Base-by-base conservation (phyloP, 2,329 filamentous ascomycete genomes). In the Cordyceps cateniannulata region DNA sequence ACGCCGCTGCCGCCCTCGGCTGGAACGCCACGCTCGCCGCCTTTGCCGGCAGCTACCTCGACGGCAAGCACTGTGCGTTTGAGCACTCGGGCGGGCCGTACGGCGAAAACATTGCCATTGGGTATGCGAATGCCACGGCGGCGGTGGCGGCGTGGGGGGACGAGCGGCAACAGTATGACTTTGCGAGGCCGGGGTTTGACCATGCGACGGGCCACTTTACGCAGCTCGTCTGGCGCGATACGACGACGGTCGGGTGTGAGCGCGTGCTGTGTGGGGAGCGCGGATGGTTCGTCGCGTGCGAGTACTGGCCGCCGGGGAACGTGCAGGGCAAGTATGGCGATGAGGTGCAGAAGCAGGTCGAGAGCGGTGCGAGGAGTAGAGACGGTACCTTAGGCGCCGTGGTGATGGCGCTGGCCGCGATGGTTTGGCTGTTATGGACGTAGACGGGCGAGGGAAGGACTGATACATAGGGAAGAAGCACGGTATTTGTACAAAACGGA, bases 71-170 rank as follows among this genome's bases (percentile, higher is more conserved):
- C n/a, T 83, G 82, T 71, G 67, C 69, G 2, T 84, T 86, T 64
- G 69, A 73, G 56, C 85, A 88, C 73, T 83, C 77, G 64, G 79
- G 80, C 59, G 85, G 86, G 0, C 83, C 86, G 0, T 86, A 85
- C 63, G 89, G 89, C 67, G 89, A 93, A 74, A 93, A 92, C 72
- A 79, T 93, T 3, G 88, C 88, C 8, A 77, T 85, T 5, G 88
- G 88, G 4, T 91, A 85, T 69, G 64, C 76, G 0, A 85, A 87
- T 67, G 81, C 80, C 1, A 80, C 80, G 0, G 75, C 78, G 3
- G 79, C 82, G 54, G 77, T 92, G n/a, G 80, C 83, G 49, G 82
- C 80, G 1, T 92, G 89, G 88, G 89, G 84, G 20, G 69, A 79
- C 64, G 73, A 75, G 69, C 62, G 83, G 10, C 67, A 71, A 0